Evolutionary conservation across 1,284 basidiomycete genomes (phyloP).

Genomic region (Moesziomyces globuligerus): DNA sequence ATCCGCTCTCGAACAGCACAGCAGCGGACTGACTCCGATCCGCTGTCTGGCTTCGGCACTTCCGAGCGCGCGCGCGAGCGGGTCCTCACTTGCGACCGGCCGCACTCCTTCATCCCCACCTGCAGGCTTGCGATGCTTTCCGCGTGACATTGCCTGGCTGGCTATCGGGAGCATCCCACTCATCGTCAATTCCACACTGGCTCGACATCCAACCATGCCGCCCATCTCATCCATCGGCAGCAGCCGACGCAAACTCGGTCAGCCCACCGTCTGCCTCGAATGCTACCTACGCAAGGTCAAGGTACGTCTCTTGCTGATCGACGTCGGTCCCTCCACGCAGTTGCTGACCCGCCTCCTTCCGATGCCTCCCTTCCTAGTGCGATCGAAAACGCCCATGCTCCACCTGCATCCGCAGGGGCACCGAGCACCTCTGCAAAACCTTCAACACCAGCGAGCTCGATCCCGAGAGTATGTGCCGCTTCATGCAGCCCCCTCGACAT

Average conservation of each 20-base stretch:
- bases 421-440: conserved; percentile 49
- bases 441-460: conserved; percentile 49
- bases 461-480: conserved; percentile 30
- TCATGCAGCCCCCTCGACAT: background rate
- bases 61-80: too few species aligned
- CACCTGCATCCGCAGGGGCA: conserved; percentile 36
- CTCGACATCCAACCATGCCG: conserved; percentile 26
- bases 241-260: conserved; percentile 47
- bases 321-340: background rate
- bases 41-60: too few species aligned
- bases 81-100: too few species aligned
- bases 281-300: conserved; percentile 53
- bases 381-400: conserved; percentile 45
- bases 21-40: too few species aligned
- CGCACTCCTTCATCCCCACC: too few species aligned
- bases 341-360: background rate
- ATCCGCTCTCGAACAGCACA: too few species aligned
- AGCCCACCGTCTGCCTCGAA: conserved; percentile 49
- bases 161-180: background rate
- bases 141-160: background rate
- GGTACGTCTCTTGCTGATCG: conserved; percentile 18
- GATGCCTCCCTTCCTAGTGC: conserved; percentile 14
- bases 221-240: conserved; percentile 31
- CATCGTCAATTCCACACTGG: too few species aligned
- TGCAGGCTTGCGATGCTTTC: background rate